These are phyloP conservation scores for Leccinum sublutescens DNA, from an alignment of 768 basidiomycete species.

Conservation along the genomic window DNA sequence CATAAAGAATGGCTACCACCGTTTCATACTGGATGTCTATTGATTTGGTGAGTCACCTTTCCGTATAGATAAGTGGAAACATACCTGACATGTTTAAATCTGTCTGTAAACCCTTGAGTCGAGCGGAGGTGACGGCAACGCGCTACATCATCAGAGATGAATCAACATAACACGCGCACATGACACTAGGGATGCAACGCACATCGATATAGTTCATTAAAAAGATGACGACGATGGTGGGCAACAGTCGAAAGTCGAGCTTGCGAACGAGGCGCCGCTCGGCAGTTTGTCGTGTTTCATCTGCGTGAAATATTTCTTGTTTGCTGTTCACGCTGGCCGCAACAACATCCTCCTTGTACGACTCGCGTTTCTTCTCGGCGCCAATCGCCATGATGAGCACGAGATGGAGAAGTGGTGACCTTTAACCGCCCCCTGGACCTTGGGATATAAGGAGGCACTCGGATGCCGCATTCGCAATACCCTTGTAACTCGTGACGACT, in stretches of 20 bases:
- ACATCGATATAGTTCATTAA: conserved; percentile 30
- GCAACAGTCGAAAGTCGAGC: conserved; percentile 30
- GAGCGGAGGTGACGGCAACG: conserved; percentile 38
- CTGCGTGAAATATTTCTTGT: neutral
- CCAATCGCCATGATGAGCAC: conserved; percentile 13
- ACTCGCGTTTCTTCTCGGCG: conserved; percentile 15
- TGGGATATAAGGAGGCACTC: neutral
- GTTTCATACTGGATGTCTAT: conserved; percentile 53
- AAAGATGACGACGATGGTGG: conserved; percentile 25
- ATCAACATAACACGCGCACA: neutral
- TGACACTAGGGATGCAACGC: neutral
- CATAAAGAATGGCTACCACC: conserved; percentile 53
- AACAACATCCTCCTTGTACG: conserved; percentile 1
- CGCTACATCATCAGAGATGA: conserved; percentile 25
- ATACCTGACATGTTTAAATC: conserved; percentile 38
- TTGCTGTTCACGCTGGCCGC: neutral
- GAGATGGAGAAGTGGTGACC: neutral
- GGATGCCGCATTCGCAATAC: neutral
- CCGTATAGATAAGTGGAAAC: neutral
- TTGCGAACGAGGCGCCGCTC: conserved; percentile 26
- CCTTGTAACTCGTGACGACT: neutral
- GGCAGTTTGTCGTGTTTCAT: conserved; percentile 10
- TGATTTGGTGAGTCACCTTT: neutral
- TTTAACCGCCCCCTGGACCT: neutral
- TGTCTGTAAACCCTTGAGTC: conserved; percentile 38